A percentile compares a stretch with the other conserved stretches of the same genome.
phyloP scores from a whole-genome alignment of 768 basidiomycete species.

The Termitomyces sp. region DNA sequence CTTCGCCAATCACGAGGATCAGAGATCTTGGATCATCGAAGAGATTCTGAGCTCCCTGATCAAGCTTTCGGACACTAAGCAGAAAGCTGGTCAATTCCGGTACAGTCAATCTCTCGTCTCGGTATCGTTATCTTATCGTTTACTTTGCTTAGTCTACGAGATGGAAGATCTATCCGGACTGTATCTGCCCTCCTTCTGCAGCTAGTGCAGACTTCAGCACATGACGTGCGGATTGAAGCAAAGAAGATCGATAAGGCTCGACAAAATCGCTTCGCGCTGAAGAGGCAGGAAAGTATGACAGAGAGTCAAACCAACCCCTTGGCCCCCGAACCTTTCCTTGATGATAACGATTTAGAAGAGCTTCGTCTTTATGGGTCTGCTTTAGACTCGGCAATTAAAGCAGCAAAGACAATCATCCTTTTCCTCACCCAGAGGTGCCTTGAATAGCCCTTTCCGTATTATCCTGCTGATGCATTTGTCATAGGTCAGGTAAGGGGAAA shows the following conservation, averaged over 20 bases:
- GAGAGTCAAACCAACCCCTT: conserved; percentile 33
- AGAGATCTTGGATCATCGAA: conserved; percentile 96
- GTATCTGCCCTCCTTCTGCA: conserved; percentile 91
- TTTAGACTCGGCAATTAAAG: conserved; percentile 77
- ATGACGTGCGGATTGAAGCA: conserved; percentile 76
- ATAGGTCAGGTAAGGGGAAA: conserved; percentile 82
- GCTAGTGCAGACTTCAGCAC: conserved; percentile 92
- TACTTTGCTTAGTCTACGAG: conserved; percentile 57
- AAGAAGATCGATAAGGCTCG: conserved; percentile 56
- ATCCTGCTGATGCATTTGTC: background rate
- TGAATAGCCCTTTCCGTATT: background rate
- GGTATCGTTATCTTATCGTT: background rate
- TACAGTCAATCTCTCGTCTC: conserved; percentile 21
- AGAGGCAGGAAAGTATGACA: conserved; percentile 55
- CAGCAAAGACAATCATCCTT: conserved; percentile 77
- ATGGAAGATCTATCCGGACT: conserved; percentile 88
- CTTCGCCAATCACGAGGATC: conserved; percentile 86
- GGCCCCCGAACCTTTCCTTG: conserved; percentile 46
- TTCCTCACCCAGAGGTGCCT: conserved; percentile 65
- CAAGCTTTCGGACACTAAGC: conserved; percentile 85
- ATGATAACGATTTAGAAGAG: conserved; percentile 72
- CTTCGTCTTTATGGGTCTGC: conserved; percentile 65
- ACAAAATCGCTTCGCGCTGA: conserved; percentile 54
- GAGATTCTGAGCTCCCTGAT: conserved; percentile 89
- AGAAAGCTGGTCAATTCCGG: conserved; percentile 87